phyloP scores from a whole-genome alignment of 306 rosid species.

The Lithocarpus polystachyus region DNA sequence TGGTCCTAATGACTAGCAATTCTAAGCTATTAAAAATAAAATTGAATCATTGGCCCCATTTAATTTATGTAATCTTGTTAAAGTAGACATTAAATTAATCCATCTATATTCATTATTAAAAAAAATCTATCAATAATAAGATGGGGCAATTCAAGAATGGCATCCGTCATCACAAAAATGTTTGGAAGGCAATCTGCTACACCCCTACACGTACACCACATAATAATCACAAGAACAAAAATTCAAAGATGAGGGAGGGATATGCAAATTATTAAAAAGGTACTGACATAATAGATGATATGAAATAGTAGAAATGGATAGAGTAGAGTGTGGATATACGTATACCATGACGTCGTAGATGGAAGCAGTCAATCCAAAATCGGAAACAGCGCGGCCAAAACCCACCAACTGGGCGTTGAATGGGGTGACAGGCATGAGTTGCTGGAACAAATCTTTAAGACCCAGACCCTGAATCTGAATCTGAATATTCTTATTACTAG shows the following conservation, averaged over 20 bases:
- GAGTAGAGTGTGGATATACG: not conserved
- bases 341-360: conserved; percentile 79
- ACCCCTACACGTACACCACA: too few relatives aligned
- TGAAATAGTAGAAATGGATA: too few relatives aligned
- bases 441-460: conserved; percentile 32
- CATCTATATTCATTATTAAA: not conserved
- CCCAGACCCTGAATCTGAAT: conserved; percentile 10
- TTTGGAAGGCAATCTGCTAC: too few relatives aligned
- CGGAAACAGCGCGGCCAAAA: conserved; percentile 84
- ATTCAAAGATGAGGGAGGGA: too few relatives aligned
- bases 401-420: conserved; percentile 60
- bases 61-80: not conserved
- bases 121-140: not conserved
- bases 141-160: not conserved
- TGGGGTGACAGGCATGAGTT: conserved; percentile 50
- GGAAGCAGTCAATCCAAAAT: conserved; percentile 72
- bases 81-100: not conserved
- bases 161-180: not conserved
- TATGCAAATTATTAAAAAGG: too few relatives aligned
- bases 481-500: not conserved
- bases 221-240: too few relatives aligned
- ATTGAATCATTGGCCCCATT: not conserved
- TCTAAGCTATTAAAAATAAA: too few relatives aligned
- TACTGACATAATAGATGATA: too few relatives aligned
- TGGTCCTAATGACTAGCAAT: too few relatives aligned